Conservation (phyloP, 73 alveolate species). For the Blepharisma japonicum region DNA sequence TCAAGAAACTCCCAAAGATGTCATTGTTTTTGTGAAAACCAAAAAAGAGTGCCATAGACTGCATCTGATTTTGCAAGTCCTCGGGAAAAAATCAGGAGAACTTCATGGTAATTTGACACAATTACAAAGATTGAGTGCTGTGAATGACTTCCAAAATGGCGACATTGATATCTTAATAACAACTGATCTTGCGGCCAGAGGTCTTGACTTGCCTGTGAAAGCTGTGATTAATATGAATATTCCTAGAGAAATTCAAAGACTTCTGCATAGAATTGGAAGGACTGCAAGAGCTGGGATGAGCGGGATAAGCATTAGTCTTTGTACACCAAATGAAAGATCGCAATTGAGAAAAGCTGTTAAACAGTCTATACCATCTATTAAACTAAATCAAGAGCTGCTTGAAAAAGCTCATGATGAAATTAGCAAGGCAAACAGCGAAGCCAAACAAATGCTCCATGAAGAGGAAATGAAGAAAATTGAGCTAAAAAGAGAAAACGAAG, state of each 20-base stretch:
- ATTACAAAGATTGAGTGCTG: constrained; percentile 77
- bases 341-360: no score
- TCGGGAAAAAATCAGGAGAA: constrained; percentile 57
- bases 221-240: constrained; percentile 87
- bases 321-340: constrained; percentile 54
- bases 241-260: constrained; percentile 86
- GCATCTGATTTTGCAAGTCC: constrained; percentile 59
- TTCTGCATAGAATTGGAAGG: constrained; percentile 96
- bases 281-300: constrained; percentile 91
- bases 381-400: no score
- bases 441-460: no score
- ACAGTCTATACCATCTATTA: no score
- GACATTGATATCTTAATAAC: constrained; percentile 76
- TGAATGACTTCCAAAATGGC: constrained; percentile 24
- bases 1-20: background rate
- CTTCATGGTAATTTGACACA: constrained; percentile 88
- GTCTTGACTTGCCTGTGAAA: constrained; percentile 92
- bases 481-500: no score
- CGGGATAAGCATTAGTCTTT: constrained; percentile 76
- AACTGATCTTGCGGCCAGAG: constrained; percentile 98
- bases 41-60: constrained; percentile 86
- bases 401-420: no score
- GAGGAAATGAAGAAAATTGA: no score
- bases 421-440: no score
- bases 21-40: constrained; percentile 84